Base-by-base conservation (phyloP, 805 yeast genomes). In the Candida tibetensis region DNA sequence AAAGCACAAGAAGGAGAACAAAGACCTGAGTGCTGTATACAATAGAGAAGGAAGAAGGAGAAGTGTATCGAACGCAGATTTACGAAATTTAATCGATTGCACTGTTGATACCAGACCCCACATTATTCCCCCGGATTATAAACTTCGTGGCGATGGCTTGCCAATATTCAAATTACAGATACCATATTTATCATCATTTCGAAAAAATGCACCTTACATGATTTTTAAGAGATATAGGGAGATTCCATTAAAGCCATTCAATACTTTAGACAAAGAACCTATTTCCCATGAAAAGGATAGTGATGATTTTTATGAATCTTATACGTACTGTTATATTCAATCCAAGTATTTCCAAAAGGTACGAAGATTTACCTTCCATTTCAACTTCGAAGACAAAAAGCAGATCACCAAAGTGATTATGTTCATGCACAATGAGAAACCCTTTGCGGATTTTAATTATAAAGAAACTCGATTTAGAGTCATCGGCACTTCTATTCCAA, bases 371-470 rank as follows among this genome's bases (percentile, higher is more conserved):
- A 53, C 47, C 2, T 55, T 66, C 36, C 52, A 49, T 7, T 66
- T 67, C 46, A 49, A 32, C 4, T 48, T 56, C 6, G 40, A 34
- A 4, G 49, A 48, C n/a, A 41, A 36, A 1, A 35, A 31, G n/a
- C 34, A 31, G 2, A 30, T 43, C 7, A 25, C 44, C 5, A 56
- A 51, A 22, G 41, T 69, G 6, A 29, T 58, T 4, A 50, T 58
- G 33, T 68, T 67, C 39, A 65, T 64, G 46, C 58, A 63, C 49
- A 59, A 58, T 38, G 54, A 49, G 45, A 53, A 58, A 37, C 68
- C 72, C 3, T 64, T 61, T 45, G 56, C 69, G 8, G 74, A 69
- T 49, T 69, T 69, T 45, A 49, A 34, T 21, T 68, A 64, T 43
- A 55, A 56, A 27, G 45, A 43, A 28, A 66, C 72, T 3, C 47